Base-by-base conservation (phyloP, 257 asterid genomes). In the Catharanthus roseus region DNA sequence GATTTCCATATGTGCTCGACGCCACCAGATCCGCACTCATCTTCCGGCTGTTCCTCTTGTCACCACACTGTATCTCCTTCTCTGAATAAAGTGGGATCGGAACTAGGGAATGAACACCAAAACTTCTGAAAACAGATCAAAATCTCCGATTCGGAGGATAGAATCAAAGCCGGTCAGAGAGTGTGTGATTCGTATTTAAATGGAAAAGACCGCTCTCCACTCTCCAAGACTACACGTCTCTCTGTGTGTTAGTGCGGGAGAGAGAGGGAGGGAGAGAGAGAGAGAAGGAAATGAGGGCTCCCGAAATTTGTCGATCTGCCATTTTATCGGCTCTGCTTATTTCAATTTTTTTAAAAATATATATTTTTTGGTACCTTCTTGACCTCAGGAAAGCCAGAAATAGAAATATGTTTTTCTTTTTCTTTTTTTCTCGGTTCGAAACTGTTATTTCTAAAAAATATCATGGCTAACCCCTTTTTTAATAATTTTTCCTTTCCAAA, bases 1-100 rank as follows among this genome's bases (percentile, higher is more conserved):
- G 89, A 74, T 90, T 93, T 26, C 96, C 96, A 82, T 84, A 83
- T 4, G 95, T 77, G 85, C 83, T 87, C 77, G 87, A 70, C 68
- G 90, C 84, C 74, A 82, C 84, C 93, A 89, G 97, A 93, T 90
- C 98, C 85, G 86, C 78, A 77, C 89, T 90, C 98, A 92, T 90
- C 70, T 84, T 83, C 74, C 63, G 42, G 42, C 42, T 69, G 34
- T 47, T 42, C 57, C 69, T 61, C 51, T 33, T 5, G 38, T 3
- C 50, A 34, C 12, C 29, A 24, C 68, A 41, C 23, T 41, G 42
- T 39, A 23, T 24, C n/a, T 56, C 16, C 38, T 19, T 31, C 47
- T 18, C 57, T 72, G 19, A 23, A 44, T 49, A 29, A 47, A 29
- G 38, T n/a, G 8, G 13, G 68, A 71, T 41, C 57, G 58, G n/a